Evolutionary conservation across 768 basidiomycete genomes (phyloP).

Genomic region (Psilocybe cubensis): DNA sequence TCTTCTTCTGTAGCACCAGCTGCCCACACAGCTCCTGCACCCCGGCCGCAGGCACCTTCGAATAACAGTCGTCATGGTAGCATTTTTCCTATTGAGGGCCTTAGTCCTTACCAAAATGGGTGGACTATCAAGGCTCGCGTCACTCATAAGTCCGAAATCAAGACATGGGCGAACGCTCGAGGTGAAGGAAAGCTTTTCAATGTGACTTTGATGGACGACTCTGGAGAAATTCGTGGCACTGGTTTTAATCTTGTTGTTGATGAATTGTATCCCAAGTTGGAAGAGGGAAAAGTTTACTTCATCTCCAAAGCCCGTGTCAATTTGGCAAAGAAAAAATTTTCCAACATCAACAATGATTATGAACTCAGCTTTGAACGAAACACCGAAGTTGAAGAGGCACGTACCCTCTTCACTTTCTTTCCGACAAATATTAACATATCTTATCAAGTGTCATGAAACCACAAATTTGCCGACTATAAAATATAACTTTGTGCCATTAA

Average conservation of each 20-base stretch:
- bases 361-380: conserved; percentile 85
- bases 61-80: conserved; percentile 34
- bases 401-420: conserved; percentile 18
- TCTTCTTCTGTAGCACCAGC: conserved; percentile 26
- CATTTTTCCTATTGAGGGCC: conserved; percentile 84
- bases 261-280: conserved; percentile 78
- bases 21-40: conserved; percentile 15
- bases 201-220: conserved; percentile 92
- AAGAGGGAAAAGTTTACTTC: conserved; percentile 93
- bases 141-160: conserved; percentile 86
- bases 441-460: conserved; percentile 76
- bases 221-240: conserved; percentile 89
- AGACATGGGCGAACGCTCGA: conserved; percentile 83
- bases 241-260: conserved; percentile 89
- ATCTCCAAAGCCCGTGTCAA: conserved; percentile 91
- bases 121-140: conserved; percentile 99
- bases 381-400: conserved; percentile 88
- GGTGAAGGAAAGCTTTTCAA: conserved; percentile 97
- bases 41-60: conserved; percentile 24
- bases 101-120: conserved; percentile 97
- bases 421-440: conserved; percentile 3
- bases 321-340: conserved; percentile 97
- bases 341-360: conserved; percentile 88
- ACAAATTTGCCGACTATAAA: conserved; percentile 78
- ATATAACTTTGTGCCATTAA: conserved; percentile 79